Conservation (phyloP, 306 rosid genomes). For the Mimosa bimucronata region DNA sequence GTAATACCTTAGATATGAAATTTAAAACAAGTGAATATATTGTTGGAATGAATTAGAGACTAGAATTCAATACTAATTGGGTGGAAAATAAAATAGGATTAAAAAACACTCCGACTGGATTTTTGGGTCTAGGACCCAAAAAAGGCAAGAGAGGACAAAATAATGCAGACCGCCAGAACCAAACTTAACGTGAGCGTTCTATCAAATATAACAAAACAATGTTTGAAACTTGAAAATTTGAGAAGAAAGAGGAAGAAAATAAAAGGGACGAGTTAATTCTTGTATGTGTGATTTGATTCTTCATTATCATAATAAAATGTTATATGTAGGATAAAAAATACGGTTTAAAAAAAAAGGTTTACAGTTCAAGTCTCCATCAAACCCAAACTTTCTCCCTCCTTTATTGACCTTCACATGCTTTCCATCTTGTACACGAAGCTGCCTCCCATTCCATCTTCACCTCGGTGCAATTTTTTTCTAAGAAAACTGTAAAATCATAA, state of each 20-base stretch:
- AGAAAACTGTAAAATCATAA: background rate
- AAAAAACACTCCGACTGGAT: too few relatives aligned
- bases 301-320: background rate
- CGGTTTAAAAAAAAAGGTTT: background rate
- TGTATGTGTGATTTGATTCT: background rate
- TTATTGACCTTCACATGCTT: slow-evolving; percentile 19
- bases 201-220: too few relatives aligned
- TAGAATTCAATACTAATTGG: too few relatives aligned
- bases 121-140: too few relatives aligned
- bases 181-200: too few relatives aligned
- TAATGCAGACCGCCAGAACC: too few relatives aligned
- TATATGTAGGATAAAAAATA: too few relatives aligned
- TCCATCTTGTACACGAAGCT: background rate
- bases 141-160: too few relatives aligned
- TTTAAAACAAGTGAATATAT: background rate
- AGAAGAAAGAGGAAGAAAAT: too few relatives aligned
- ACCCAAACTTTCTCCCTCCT: slow-evolving; percentile 31
- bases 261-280: too few relatives aligned
- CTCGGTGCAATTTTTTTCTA: background rate
- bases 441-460: background rate
- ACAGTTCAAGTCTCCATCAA: slow-evolving; percentile 16
- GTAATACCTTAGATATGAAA: background rate
- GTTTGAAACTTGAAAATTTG: too few relatives aligned
- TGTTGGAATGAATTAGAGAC: background rate
- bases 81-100: too few relatives aligned